Conservation (phyloP, 257 asterid genomes). For the Plectranthus barbatus region DNA sequence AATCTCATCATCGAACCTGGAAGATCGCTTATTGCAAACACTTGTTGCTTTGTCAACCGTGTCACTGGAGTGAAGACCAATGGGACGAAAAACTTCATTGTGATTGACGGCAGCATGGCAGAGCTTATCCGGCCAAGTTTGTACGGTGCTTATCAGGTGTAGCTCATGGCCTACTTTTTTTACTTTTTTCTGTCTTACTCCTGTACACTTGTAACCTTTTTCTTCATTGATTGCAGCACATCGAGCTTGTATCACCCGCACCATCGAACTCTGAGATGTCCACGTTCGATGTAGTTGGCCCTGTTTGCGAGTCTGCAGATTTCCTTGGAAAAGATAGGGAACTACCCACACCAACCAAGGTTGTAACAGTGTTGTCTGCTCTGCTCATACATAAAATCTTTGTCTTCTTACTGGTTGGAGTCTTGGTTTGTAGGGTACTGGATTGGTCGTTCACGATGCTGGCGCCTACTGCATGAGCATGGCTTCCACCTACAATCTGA, state of each 20-base stretch:
- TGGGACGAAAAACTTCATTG: slow-evolving; percentile 80
- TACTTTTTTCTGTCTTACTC: not conserved
- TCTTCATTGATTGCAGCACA: slow-evolving; percentile 55
- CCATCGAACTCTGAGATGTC: slow-evolving; percentile 47
- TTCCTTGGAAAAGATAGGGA: slow-evolving; percentile 94
- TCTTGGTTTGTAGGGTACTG: slow-evolving; percentile 57
- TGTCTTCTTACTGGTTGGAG: no score
- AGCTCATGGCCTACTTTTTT: not conserved
- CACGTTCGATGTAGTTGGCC: slow-evolving; percentile 84
- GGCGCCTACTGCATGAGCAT: slow-evolving; percentile 99
- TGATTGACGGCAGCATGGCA: slow-evolving; percentile 97
- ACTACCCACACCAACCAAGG: slow-evolving; percentile 75
- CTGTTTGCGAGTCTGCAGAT: slow-evolving; percentile 95
- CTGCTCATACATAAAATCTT: not conserved
- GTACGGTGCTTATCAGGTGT: slow-evolving; percentile 84
- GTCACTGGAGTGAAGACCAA: slow-evolving; percentile 95
- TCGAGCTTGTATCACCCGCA: slow-evolving; percentile 80
- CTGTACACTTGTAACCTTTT: no score
- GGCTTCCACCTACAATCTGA: slow-evolving; percentile 98
- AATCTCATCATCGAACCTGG: slow-evolving; percentile 97
- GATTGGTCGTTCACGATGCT: slow-evolving; percentile 95
- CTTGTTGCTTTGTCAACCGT: slow-evolving; percentile 86
- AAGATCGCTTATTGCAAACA: slow-evolving; percentile 87
- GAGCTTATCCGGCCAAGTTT: slow-evolving; percentile 97
- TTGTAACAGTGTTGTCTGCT: slow-evolving; percentile 22